Evolutionary conservation across 768 basidiomycete species (phyloP).

Genomic region (Macrolepiota albuminosa): DNA sequence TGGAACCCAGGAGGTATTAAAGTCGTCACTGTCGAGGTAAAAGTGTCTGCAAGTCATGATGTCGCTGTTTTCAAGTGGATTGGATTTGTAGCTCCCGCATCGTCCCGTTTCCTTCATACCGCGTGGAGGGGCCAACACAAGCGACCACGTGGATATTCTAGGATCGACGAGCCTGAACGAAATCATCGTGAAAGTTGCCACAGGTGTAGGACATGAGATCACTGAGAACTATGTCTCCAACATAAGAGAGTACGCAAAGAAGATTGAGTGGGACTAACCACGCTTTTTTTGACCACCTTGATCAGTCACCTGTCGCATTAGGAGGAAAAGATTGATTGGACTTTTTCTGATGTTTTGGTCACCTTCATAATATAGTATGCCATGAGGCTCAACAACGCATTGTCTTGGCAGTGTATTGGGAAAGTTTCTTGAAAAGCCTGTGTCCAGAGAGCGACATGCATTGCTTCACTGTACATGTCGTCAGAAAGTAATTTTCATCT

Average conservation of each 20-base stretch:
- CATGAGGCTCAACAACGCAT: constrained; percentile 17
- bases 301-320: background rate
- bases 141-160: constrained; percentile 85
- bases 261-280: constrained; percentile 74
- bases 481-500: background rate
- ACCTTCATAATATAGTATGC: constrained; percentile 21
- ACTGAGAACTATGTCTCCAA: constrained; percentile 67
- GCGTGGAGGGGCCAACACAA: constrained; percentile 88
- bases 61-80: background rate
- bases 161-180: constrained; percentile 82
- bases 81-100: constrained; percentile 61
- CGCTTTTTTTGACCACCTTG: background rate
- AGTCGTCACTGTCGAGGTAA: constrained; percentile 82
- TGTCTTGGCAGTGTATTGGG: constrained; percentile 12
- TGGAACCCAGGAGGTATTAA: constrained; percentile 94
- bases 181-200: constrained; percentile 85
- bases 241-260: constrained; percentile 70
- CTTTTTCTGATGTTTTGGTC: constrained; percentile 13
- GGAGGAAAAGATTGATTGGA: constrained; percentile 14
- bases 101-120: constrained; percentile 66
- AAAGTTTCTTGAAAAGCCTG: constrained; percentile 15
- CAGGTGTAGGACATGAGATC: constrained; percentile 74
- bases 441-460: constrained; percentile 16
- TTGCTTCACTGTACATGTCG: constrained; percentile 15
- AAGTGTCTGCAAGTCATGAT: constrained; percentile 10